A percentile compares a stretch with the other conserved stretches of the same genome.
phyloP scores from a whole-genome alignment of 169 alveolate genomes.

The Plasmodium blacklocki region DNA sequence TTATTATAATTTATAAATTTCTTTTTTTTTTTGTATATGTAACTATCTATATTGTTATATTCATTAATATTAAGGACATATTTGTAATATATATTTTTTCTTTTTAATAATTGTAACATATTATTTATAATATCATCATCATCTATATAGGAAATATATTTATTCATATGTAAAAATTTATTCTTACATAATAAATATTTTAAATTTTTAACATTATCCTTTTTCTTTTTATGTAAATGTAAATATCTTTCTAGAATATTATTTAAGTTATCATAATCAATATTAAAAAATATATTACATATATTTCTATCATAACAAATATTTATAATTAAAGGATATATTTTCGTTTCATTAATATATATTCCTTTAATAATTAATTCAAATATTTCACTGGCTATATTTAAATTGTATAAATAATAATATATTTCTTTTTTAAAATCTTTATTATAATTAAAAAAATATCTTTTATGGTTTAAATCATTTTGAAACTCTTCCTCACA shows the following conservation, averaged over 20 bases:
- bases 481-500: neutral
- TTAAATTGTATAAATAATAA: conserved; percentile 24
- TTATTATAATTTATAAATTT: too few species aligned
- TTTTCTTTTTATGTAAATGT: conserved; percentile 23
- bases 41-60: too few species aligned
- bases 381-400: conserved; percentile 39
- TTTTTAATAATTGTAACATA: conserved; percentile 53
- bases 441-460: conserved; percentile 6
- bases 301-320: conserved; percentile 44
- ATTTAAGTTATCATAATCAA: conserved; percentile 11
- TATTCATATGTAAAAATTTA: conserved; percentile 2
- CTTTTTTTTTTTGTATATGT: too few species aligned
- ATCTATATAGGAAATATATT: conserved; percentile 11
- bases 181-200: conserved; percentile 9
- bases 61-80: conserved; percentile 36
- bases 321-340: conserved; percentile 8
- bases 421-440: conserved; percentile 26
- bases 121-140: conserved; percentile 76
- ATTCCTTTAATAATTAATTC: conserved; percentile 51
- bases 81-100: conserved; percentile 15
- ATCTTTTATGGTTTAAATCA: too few species aligned
- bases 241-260: conserved; percentile 1
- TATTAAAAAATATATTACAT: conserved; percentile 27
- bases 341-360: conserved; percentile 18
- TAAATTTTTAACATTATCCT: conserved; percentile 8